These are phyloP conservation scores for Hypoxylon subgilvum DNA, from an alignment of 495 filamentous ascomycete species.

Conservation along the genomic window DNA sequence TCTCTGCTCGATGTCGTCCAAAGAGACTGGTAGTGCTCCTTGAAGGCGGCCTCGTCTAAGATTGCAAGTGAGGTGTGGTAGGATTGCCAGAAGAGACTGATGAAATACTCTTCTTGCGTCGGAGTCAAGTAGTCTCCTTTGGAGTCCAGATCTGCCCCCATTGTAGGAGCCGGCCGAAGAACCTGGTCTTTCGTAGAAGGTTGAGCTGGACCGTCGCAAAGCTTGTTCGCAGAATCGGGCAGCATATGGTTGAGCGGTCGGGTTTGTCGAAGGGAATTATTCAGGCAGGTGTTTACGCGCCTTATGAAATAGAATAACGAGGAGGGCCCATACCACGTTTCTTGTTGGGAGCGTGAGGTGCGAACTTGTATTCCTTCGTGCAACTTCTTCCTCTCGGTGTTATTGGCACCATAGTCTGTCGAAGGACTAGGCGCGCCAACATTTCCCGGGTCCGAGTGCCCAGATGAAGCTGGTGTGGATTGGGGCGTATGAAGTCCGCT, in stretches of 20 bases:
- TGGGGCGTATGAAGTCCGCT: constrained; percentile 3
- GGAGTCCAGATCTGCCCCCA: background rate
- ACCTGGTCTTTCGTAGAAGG: background rate
- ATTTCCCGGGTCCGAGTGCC: background rate
- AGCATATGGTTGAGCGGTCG: constrained; percentile 30
- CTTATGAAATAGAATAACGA: constrained; percentile 51
- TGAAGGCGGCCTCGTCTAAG: constrained; percentile 54
- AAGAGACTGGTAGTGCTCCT: constrained; percentile 55
- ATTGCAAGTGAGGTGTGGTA: constrained; percentile 45
- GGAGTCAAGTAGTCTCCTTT: constrained; percentile 18
- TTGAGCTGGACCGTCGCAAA: constrained; percentile 19
- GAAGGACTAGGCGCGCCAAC: constrained; percentile 4
- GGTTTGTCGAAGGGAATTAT: constrained; percentile 41
- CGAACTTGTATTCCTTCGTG: constrained; percentile 41
- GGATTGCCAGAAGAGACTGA: constrained; percentile 54
- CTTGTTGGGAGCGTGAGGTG: constrained; percentile 38
- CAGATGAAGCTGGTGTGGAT: constrained; percentile 3
- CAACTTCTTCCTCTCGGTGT: constrained; percentile 17
- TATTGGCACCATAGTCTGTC: constrained; percentile 8
- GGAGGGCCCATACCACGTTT: constrained; percentile 49
- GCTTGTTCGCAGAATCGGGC: constrained; percentile 16
- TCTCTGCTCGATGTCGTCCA: constrained; percentile 39
- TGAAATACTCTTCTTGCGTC: constrained; percentile 54
- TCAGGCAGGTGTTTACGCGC: constrained; percentile 45
- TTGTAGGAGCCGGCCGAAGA: background rate